These are phyloP conservation scores for Panicum hallii DNA, from an alignment of 202 grass and related monocot species.

Conservation along the genomic window DNA sequence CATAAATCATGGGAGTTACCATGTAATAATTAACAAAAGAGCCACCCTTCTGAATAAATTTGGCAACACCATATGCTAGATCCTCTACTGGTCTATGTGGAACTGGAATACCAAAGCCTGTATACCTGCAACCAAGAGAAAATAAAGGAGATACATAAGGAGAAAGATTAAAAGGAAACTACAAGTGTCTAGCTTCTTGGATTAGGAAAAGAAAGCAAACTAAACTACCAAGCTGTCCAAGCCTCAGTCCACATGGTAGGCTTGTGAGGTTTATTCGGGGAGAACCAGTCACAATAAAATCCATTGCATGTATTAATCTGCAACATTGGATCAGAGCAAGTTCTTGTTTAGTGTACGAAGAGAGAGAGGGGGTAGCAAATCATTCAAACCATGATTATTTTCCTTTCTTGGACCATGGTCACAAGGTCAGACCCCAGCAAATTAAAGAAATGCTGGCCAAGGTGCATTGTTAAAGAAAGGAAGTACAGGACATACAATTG, in stretches of 20 bases:
- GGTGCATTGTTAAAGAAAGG: slow-evolving; percentile 40
- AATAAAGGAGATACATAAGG: slow-evolving; percentile 23
- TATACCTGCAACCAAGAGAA: slow-evolving; percentile 68
- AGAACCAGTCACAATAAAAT: slow-evolving; percentile 94
- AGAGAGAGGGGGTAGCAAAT: background rate
- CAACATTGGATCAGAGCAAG: slow-evolving; percentile 42
- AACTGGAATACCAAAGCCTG: slow-evolving; percentile 89
- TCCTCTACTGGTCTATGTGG: slow-evolving; percentile 92
- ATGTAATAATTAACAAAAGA: slow-evolving; percentile 99
- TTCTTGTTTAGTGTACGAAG: slow-evolving; percentile 7
- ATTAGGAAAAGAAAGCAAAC: slow-evolving; percentile 24
- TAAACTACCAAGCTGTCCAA: slow-evolving; percentile 92
- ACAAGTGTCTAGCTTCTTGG: slow-evolving; percentile 27
- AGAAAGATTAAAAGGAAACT: slow-evolving; percentile 17
- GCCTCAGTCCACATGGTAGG: slow-evolving; percentile 97
- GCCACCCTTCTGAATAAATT: slow-evolving; percentile 94
- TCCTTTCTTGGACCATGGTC: slow-evolving; percentile 47
- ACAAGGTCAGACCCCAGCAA: slow-evolving; percentile 39
- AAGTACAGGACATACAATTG: slow-evolving; percentile 65
- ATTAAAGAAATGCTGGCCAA: slow-evolving; percentile 42
- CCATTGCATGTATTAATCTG: slow-evolving; percentile 96
- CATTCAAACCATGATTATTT: slow-evolving; percentile 14
- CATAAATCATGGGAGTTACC: slow-evolving; percentile 57
- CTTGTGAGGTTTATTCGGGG: slow-evolving; percentile 85
- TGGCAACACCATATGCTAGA: slow-evolving; percentile 90